phyloP scores from a whole-genome alignment of 1,139 yeast genomes.

The Hansenula anomala region DNA sequence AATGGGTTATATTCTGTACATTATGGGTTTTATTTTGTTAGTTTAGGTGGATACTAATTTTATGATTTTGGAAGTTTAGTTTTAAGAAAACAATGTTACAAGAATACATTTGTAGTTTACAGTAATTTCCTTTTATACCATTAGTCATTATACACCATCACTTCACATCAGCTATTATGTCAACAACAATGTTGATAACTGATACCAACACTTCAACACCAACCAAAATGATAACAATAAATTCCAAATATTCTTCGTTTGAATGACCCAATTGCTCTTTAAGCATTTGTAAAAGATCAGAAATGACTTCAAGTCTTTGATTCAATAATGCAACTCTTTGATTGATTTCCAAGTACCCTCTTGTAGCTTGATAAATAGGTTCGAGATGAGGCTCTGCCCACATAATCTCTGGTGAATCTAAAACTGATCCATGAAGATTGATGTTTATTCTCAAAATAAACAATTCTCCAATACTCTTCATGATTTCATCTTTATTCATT shows the following conservation, averaged over 20 bases:
- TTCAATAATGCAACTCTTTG: conserved; percentile 86
- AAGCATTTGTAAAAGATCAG: conserved; percentile 90
- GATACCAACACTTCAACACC: conserved; percentile 92
- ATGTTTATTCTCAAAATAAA: conserved; percentile 87
- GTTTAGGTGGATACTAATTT: conserved; percentile 25
- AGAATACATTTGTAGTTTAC: too few relatives aligned
- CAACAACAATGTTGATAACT: conserved; percentile 58
- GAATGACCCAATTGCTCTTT: conserved; percentile 95
- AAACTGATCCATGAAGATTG: conserved; percentile 89
- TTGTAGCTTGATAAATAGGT: conserved; percentile 93
- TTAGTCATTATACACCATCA: too few relatives aligned
- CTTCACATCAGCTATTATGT: conserved; percentile 29
- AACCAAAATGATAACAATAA: conserved; percentile 86
- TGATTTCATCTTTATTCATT: conserved; percentile 89
- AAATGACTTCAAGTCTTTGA: conserved; percentile 88
- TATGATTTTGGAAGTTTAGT: conserved; percentile 17
- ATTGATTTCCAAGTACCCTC: conserved; percentile 91
- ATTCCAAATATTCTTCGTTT: conserved; percentile 86
- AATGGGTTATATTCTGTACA: conserved; percentile 23
- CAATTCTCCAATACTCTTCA: conserved; percentile 94
- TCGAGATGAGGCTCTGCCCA: conserved; percentile 98
- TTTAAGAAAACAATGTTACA: not conserved
- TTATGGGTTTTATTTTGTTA: conserved; percentile 23
- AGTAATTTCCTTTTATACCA: too few relatives aligned
- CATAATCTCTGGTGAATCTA: conserved; percentile 96